Evolutionary conservation across 2,329 filamentous ascomycete genomes (phyloP), one percentile per base, ranked within the genome.

Genomic region (Paracamarosporium sp.): DNA sequence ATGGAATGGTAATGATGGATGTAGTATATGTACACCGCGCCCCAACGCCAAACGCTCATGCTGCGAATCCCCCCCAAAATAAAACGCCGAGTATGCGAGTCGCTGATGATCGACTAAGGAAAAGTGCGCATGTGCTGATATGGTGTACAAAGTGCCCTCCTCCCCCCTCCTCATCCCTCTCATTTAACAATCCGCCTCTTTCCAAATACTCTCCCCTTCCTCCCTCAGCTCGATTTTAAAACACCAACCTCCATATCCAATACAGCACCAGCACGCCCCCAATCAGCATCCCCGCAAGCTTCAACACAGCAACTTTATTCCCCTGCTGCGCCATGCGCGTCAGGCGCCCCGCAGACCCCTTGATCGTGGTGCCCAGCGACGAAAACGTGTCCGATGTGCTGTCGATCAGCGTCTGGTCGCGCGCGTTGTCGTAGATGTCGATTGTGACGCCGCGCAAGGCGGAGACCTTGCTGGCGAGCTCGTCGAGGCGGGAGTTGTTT

Each of bases 381-480:
- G 92, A 94, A 79, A 99, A 98, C 24, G 93, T 95, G 67, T 98
- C 93, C 76, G 85, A 90, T 90, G 91, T 94, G 71, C 87, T 88
- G 78, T 99, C 92, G 66, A 99, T 91, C 62, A 96, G 86, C 65
- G 90, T 87, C 70, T 98, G 94, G 68, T 91, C 87, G 57, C 92
- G 88, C 48, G 95, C 95, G 76, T 95, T 93, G 80, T 98, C 93
- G 84, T 98, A 97, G 72, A 99, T 99, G 81, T 99, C 93, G 64
- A 98, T 88, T 40, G 95, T 99, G 50, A 99, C 92, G 77, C 91
- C 91, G 72, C 94, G 92, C 62, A 99, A 86, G 51, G 93, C 92
- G 17, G 91, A 91, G 54, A 98, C 93, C 81, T 99, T 99, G 65
- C 88, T 86, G 15, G 91, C 90, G 35, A 99, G 90, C 76, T 96